Conservation (phyloP, 129 eudicot species). For the Arctium minus region DNA sequence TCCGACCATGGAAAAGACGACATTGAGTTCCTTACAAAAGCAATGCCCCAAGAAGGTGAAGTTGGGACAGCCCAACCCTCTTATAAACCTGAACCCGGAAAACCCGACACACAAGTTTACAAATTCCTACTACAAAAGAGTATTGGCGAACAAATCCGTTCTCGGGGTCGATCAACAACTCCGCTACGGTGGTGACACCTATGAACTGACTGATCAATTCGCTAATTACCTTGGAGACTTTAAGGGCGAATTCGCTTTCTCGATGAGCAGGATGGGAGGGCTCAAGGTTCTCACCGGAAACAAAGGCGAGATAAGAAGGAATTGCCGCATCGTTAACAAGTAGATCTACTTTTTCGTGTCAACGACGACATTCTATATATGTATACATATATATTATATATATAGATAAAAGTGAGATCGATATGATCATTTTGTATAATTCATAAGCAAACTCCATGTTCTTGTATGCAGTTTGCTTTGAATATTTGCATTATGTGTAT, state of each 20-base stretch:
- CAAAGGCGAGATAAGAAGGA: slow-evolving; percentile 57
- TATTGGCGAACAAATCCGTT: slow-evolving; percentile 40
- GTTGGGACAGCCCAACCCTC: slow-evolving; percentile 42
- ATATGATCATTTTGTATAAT: slow-evolving; percentile 35
- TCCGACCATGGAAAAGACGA: slow-evolving; percentile 50
- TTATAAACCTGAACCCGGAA: slow-evolving; percentile 53
- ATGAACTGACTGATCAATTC: slow-evolving; percentile 42
- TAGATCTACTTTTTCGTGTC: slow-evolving; percentile 13
- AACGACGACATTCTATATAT: neutral
- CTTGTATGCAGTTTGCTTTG: neutral
- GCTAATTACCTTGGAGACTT: slow-evolving; percentile 41
- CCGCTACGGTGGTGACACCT: slow-evolving; percentile 36
- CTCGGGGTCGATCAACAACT: slow-evolving; percentile 72
- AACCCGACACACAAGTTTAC: slow-evolving; percentile 46
- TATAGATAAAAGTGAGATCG: slow-evolving; percentile 23
- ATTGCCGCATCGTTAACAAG: slow-evolving; percentile 56
- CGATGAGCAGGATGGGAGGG: slow-evolving; percentile 69
- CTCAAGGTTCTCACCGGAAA: slow-evolving; percentile 62
- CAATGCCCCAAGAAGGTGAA: slow-evolving; percentile 49
- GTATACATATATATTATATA: slow-evolving; percentile 1
- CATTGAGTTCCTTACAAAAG: slow-evolving; percentile 34
- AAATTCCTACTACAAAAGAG: slow-evolving; percentile 56
- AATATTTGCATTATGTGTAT: slow-evolving; percentile 7
- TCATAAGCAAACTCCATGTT: slow-evolving; percentile 22
- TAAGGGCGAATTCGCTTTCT: slow-evolving; percentile 46